Percentiles rank a stretch among this genome's conserved stretches.
Conservation (phyloP, 139 green algal genomes). For the Coccomyxa sp. region DNA sequence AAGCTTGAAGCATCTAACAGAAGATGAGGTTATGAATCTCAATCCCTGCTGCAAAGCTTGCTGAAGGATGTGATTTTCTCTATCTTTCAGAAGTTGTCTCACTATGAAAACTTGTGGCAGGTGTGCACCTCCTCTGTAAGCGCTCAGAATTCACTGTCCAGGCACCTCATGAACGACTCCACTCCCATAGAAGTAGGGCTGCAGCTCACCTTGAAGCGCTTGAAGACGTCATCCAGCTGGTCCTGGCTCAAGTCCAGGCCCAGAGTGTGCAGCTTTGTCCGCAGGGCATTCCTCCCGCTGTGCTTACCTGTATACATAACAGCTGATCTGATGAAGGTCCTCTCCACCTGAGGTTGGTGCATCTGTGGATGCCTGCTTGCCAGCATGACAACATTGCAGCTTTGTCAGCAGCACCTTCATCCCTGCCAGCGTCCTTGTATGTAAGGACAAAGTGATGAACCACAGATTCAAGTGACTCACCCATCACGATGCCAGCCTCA, state of each 20-base stretch:
- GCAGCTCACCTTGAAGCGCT: conserved; percentile 78
- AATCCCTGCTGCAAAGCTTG: too few relatives aligned
- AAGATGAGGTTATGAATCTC: not conserved
- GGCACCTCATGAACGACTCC: too few relatives aligned
- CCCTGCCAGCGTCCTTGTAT: not conserved
- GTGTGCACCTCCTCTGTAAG: too few relatives aligned
- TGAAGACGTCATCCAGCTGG: conserved; percentile 91
- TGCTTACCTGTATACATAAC: conserved; percentile 63
- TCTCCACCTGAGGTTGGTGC: not conserved
- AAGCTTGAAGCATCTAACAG: not conserved
- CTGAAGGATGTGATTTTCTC: too few relatives aligned
- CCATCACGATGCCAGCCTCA: conserved; percentile 77
- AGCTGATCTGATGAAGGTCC: not conserved
- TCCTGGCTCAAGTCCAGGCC: conserved; percentile 74
- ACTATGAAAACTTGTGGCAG: too few relatives aligned
- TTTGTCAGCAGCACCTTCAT: not conserved
- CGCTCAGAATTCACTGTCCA: too few relatives aligned
- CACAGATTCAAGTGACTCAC: not conserved
- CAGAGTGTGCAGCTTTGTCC: conserved; percentile 67
- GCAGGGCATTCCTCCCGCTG: conserved; percentile 80
- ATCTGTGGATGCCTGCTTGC: not conserved
- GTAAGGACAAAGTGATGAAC: not conserved
- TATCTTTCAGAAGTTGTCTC: too few relatives aligned
- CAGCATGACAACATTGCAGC: not conserved
- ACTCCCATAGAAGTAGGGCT: too few relatives aligned